These are phyloP conservation scores for Lodderomyces margitis DNA, from an alignment of 1,139 yeast genomes.

Conservation along the genomic window DNA sequence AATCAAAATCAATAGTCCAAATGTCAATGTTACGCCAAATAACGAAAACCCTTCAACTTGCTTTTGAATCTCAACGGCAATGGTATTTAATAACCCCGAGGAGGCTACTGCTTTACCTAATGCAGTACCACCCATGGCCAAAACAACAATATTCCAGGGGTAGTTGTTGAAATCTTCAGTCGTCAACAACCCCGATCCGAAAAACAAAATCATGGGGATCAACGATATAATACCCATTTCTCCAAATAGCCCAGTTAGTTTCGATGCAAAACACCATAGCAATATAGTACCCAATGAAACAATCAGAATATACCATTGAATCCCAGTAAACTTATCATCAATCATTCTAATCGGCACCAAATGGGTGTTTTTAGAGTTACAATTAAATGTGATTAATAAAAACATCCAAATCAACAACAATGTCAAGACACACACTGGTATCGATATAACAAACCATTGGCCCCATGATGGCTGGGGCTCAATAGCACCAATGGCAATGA, in stretches of 20 bases:
- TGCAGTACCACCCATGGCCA: slow-evolving; percentile 81
- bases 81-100: slow-evolving; percentile 64
- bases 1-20: slow-evolving; percentile 62
- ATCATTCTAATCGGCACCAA: slow-evolving; percentile 55
- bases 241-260: slow-evolving; percentile 56
- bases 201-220: slow-evolving; percentile 62
- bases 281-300: slow-evolving; percentile 56
- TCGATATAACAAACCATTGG: slow-evolving; percentile 68
- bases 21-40: slow-evolving; percentile 60
- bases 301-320: slow-evolving; percentile 63
- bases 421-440: slow-evolving; percentile 60
- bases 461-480: slow-evolving; percentile 74
- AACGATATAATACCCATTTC: slow-evolving; percentile 71
- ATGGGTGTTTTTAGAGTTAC: slow-evolving; percentile 39
- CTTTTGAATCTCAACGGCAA: slow-evolving; percentile 56
- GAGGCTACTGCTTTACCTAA: slow-evolving; percentile 73
- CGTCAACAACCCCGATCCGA: slow-evolving; percentile 66
- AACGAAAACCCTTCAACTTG: slow-evolving; percentile 56
- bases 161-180: slow-evolving; percentile 68
- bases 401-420: slow-evolving; percentile 56
- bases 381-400: slow-evolving; percentile 56
- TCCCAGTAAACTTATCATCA: slow-evolving; percentile 55
- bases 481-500: slow-evolving; percentile 69
- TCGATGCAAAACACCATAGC: slow-evolving; percentile 69
- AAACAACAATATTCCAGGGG: slow-evolving; percentile 73